Evolutionary conservation across 148 eudicot genomes (phyloP), one percentile per base, ranked within the genome.

Genomic region (Vaccinium myrtillus): DNA sequence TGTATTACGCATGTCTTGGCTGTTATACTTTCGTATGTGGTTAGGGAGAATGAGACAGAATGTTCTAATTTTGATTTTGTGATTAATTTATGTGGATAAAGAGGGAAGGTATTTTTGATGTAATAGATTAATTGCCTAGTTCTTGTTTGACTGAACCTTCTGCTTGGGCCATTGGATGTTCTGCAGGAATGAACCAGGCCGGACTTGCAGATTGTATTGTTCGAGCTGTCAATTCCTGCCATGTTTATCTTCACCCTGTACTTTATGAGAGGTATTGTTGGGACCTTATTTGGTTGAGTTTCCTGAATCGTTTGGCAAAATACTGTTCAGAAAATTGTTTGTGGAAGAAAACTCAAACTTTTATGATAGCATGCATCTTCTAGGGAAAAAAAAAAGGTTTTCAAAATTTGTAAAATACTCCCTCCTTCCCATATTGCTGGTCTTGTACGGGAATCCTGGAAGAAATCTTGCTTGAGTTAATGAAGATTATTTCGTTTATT

Each of bases 141-240:
- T 53, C 67, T 65, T 70, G 39, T 39, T 30, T 21, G 23, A 71
- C 74, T 53, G 71, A 46, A 25, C 51, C 27, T 43, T 73, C 51
- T 55, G 49, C 27, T 8, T 78, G 73, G 54, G 30, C 13, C 15
- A 75, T 23, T 82, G 32, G n/a, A 23, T 48, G n/a, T 79, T 80
- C 13, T 79, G 11, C 75, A 91, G 93, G 93, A 81, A 84, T 91
- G 92, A 91, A 91, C 87, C 90, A 91, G 75, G 93, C 99, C 58
- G 99, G 99, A 83, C 92, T 97, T 77, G 96, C 99, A 18, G 99
- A 95, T 87, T 97, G 98, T 90, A 94, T 97, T 82, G 96, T 95
- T 79, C 94, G 99, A 71, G 92, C 99, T 43, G 90, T 95, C 78
- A 92, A 91, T 91, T 91, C 98, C 51, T 97, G 98, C 77, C 93